These are phyloP conservation scores for Stagonosporopsis cucurbitacearum DNA, from an alignment of 2,329 filamentous ascomycete species.

Conservation along the genomic window DNA sequence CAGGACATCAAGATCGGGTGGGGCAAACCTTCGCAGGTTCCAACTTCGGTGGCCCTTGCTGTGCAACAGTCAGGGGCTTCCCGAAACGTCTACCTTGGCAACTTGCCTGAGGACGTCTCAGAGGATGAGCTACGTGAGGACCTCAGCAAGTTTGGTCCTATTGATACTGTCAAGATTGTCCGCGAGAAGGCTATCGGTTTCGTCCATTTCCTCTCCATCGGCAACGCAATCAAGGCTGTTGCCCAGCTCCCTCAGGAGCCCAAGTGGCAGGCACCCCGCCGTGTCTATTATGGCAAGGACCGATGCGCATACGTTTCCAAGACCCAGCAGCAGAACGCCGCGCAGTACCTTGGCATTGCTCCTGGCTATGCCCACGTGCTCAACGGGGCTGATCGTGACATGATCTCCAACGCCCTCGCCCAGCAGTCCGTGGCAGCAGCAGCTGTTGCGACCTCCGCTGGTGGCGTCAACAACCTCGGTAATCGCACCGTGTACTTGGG, in stretches of 20 bases:
- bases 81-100: conserved; percentile 95
- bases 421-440: conserved; percentile 98
- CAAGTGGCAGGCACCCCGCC: conserved; percentile 94
- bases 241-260: conserved; percentile 93
- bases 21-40: conserved; percentile 98
- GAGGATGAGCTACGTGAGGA: conserved; percentile 96
- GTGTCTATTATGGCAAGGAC: conserved; percentile 99
- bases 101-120: conserved; percentile 84
- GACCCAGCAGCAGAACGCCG: conserved; percentile 98
- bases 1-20: conserved; percentile 99
- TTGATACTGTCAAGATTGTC: conserved; percentile 97
- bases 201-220: conserved; percentile 95
- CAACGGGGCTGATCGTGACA: conserved; percentile 92
- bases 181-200: conserved; percentile 98
- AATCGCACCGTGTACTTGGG: conserved; percentile 98
- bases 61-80: conserved; percentile 98
- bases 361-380: conserved; percentile 96
- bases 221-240: conserved; percentile 98
- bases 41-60: conserved; percentile 94
- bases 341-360: conserved; percentile 95
- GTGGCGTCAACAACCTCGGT: conserved; percentile 95
- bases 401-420: conserved; percentile 94
- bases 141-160: conserved; percentile 91
- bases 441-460: conserved; percentile 93
- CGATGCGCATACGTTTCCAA: conserved; percentile 98